These are phyloP conservation scores for Diplosphaera chodatii DNA, from an alignment of 139 green algal species.

Conservation along the genomic window DNA sequence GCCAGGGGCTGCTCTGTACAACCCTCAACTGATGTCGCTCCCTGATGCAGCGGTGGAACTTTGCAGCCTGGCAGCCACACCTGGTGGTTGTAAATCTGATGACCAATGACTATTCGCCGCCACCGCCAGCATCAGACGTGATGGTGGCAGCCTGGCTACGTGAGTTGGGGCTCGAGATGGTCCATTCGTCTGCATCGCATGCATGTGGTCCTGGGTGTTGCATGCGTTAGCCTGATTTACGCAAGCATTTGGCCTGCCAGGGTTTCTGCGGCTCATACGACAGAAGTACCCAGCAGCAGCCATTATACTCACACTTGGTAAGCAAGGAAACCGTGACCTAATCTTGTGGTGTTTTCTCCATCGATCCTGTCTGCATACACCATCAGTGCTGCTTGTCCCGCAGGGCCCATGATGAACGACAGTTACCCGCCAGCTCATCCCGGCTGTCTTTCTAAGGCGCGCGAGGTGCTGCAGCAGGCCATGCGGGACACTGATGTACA, in stretches of 20 bases:
- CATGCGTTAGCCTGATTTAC: too few relatives aligned
- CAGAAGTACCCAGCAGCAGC: background rate
- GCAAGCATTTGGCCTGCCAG: too few relatives aligned
- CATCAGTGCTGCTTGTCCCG: too few relatives aligned
- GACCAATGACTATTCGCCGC: background rate
- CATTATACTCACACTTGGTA: background rate
- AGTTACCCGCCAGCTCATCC: background rate
- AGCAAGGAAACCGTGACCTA: too few relatives aligned
- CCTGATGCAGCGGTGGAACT: background rate
- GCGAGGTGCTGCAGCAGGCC: background rate
- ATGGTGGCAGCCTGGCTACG: background rate
- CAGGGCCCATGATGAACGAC: background rate
- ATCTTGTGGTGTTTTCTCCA: too few relatives aligned
- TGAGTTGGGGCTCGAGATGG: too few relatives aligned
- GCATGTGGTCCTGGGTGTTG: too few relatives aligned
- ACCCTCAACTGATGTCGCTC: too few relatives aligned
- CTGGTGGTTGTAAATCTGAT: background rate
- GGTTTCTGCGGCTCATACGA: background rate
- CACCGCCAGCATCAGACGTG: too few relatives aligned
- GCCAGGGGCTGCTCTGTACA: too few relatives aligned
- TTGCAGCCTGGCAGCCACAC: background rate
- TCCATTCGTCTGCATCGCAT: too few relatives aligned
- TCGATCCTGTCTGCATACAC: too few relatives aligned
- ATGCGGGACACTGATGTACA: background rate
- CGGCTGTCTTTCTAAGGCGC: background rate